Conservation (phyloP, 345 rosid genomes). For the Odontarrhena argentea region DNA sequence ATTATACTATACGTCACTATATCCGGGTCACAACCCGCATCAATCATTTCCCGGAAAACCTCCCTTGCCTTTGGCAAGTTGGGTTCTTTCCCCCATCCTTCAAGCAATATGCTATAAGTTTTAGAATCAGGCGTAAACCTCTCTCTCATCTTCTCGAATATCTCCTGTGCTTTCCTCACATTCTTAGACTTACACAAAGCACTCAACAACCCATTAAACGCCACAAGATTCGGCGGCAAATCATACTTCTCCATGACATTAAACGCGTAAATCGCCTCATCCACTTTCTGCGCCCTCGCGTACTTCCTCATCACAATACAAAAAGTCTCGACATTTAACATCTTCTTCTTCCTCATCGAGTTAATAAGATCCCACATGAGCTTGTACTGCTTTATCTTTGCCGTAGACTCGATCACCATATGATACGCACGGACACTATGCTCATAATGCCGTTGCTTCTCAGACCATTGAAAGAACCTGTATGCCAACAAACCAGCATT, state of each 20-base stretch:
- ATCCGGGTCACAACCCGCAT: constrained; percentile 72
- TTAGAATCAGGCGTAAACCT: constrained; percentile 60
- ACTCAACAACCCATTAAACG: constrained; percentile 79
- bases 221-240: constrained; percentile 61
- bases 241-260: constrained; percentile 85
- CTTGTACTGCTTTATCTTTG: constrained; percentile 83
- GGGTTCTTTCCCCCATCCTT: constrained; percentile 91
- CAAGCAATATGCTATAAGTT: constrained; percentile 83
- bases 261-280: constrained; percentile 79
- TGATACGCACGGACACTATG: constrained; percentile 77
- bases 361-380: constrained; percentile 88
- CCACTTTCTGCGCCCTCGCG: constrained; percentile 74
- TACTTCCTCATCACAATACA: constrained; percentile 92
- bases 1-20: constrained; percentile 82
- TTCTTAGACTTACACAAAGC: constrained; percentile 89
- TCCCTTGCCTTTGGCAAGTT: constrained; percentile 86
- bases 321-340: constrained; percentile 76
- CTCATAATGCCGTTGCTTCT: constrained; percentile 68
- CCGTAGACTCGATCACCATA: constrained; percentile 67
- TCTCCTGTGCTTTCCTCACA: constrained; percentile 88
- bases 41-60: constrained; percentile 70
- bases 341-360: constrained; percentile 66
- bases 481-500: constrained; percentile 90
- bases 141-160: constrained; percentile 66
- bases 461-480: constrained; percentile 91